These are phyloP conservation scores for Cladosporium sp. DNA, from an alignment of 2,329 filamentous ascomycete species.

Conservation along the genomic window DNA sequence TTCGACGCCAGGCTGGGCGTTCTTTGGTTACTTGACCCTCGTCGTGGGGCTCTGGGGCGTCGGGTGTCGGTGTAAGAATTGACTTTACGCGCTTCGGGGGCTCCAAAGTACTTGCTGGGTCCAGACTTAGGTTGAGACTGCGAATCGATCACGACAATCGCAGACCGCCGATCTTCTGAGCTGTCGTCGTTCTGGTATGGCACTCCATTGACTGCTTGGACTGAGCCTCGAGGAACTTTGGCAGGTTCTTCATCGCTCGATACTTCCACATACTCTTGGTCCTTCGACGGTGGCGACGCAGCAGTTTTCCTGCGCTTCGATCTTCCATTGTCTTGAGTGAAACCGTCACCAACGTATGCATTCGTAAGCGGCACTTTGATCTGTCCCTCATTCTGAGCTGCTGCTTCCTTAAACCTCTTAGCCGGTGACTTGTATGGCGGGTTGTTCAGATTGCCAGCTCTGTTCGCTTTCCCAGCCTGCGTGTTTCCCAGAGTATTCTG, in stretches of 20 bases:
- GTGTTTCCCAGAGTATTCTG: background rate
- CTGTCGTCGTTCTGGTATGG: background rate
- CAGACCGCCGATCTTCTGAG: too few species aligned
- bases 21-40: background rate
- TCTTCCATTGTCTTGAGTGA: background rate
- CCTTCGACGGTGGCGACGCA: background rate
- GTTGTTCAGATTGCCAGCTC: too few species aligned
- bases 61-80: background rate
- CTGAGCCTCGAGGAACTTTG: background rate
- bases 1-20: background rate
- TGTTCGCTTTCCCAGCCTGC: background rate
- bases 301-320: slow-evolving; percentile 3
- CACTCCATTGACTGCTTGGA: slow-evolving; percentile 1
- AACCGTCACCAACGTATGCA: background rate
- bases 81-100: background rate
- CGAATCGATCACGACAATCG: background rate
- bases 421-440: background rate
- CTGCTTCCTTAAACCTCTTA: background rate
- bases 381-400: background rate
- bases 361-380: background rate
- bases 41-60: background rate
- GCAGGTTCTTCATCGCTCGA: background rate
- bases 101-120: background rate
- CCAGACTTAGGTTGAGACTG: background rate
- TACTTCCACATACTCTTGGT: background rate